Base-by-base conservation (phyloP, 306 rosid species). In the Sicyos baderoa region DNA sequence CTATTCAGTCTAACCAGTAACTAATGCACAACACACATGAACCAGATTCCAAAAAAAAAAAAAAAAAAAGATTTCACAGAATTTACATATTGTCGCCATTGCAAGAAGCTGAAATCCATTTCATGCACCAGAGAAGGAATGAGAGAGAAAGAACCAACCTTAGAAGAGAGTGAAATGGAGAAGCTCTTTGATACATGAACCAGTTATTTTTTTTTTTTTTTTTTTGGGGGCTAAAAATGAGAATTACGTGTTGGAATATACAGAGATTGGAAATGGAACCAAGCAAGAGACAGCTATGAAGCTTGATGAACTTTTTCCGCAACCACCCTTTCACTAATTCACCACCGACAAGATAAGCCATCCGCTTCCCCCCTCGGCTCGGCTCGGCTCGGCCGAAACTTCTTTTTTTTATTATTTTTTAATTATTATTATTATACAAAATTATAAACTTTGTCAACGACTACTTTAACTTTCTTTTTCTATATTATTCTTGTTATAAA, bases 91-190 rank as follows among this genome's bases (percentile, higher is more conserved):
- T 69, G 76, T 19, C 49, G 63, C 4, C 19, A 73, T 54, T 63
- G 73, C 60, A 79, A 73, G 42, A 9, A 19, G 75, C 32, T 45
- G 23, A 49, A 71, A 71, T 55, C 75, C 21, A 60, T 23, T 58
- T 16, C 23, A 57, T 23, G 47, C 50, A 72, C 11, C 37, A 19
- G 25, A n/a, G n/a, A n/a, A n/a, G n/a, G n/a, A n/a, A n/a, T n/a
- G n/a, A 53, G 27, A 76, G 64, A 78, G 72, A 62, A n/a, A n/a
- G 42, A 3, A 23, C 76, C 47, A 70, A 90, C 92, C 95, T 84
- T 78, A 65, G 79, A 78, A 61, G 79, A 78, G 86, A 81, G 45
- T 58, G 78, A 64, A 76, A 79, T 72, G 82, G 9, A 63, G 78
- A 70, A 72, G 71, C 72, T 57, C 79, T 68, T 49, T 64, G 79